Base-by-base conservation (phyloP, 164 flowering plant species). In the Vitis labrusca region DNA sequence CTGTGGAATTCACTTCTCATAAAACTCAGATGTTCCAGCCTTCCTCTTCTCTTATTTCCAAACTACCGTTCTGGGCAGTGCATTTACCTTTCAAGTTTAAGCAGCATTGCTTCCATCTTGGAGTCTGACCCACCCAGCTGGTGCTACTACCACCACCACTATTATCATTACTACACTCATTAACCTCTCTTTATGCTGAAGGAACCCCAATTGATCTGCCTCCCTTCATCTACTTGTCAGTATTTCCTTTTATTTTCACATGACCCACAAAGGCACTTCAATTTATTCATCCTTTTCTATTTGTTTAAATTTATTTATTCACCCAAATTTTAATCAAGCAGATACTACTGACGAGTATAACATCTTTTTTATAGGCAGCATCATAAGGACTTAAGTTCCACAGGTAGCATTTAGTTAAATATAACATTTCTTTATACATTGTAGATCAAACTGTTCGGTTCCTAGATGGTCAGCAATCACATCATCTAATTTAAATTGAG, bases 381-480 rank as follows among this genome's bases (percentile, higher is more conserved):
- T 57, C 59, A 57, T 19, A n/a, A 52, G 29, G 60, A n/a, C 32
- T 10, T 16, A 69, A 15, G 59, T 49, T 15, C 48, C 32, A 56
- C 19, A 17, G 50, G 53, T 14, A 37, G 47, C 53, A 9, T 13
- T 10, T 3, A 14, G 53, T 44, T 63, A 51, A 9, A 56, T 15
- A 51, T 10, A 64, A 64, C 37, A 62, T 67, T 53, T 27, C 63
- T 61, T 10, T 69, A 51, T 44, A 70, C 70, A 75, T 59, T 63
- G 49, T 10, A 57, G 49, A 58, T n/a, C 54, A 74, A 50, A 59
- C 37, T 55, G 57, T 49, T 16, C 58, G 13, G 57, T 66, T 64
- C 10, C 53, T 53, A 76, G 60, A 60, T 66, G 58, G 29, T 44
- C 59, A 44, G 13, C 55, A 8, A 51, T 27, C 57, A 51, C 59